Conservation (phyloP, 495 filamentous ascomycete species). For the Penicillium pancosmium region DNA sequence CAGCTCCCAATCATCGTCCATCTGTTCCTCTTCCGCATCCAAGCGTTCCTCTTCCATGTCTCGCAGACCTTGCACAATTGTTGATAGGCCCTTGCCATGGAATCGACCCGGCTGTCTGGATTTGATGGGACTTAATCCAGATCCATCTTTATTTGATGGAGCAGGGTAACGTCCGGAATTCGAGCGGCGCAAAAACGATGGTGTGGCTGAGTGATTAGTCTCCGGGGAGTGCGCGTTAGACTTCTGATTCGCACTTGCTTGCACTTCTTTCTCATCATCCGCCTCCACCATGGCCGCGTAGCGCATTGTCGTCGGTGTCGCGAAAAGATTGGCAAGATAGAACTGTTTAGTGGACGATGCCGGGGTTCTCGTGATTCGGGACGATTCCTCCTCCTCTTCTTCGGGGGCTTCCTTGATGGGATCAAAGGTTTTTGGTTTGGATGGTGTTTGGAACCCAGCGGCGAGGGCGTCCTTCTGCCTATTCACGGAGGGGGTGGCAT, state of each 20-base stretch:
- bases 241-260: constrained; percentile 27
- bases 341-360: constrained; percentile 62
- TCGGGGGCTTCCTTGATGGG: constrained; percentile 37
- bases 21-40: constrained; percentile 74
- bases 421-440: constrained; percentile 34
- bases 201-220: constrained; percentile 54
- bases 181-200: constrained; percentile 71
- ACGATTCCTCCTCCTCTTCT: constrained; percentile 35
- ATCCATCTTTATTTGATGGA: constrained; percentile 12
- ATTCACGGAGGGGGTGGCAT: constrained; percentile 43
- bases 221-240: constrained; percentile 15
- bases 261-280: constrained; percentile 19
- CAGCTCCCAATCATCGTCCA: constrained; percentile 81
- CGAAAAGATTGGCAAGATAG: constrained; percentile 62
- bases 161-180: constrained; percentile 36
- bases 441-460: constrained; percentile 46
- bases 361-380: constrained; percentile 60
- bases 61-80: constrained; percentile 73
- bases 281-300: constrained; percentile 49
- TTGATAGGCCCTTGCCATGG: constrained; percentile 73
- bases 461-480: constrained; percentile 33
- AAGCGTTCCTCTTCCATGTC: constrained; percentile 78
- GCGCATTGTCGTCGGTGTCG: constrained; percentile 60
- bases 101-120: constrained; percentile 63
- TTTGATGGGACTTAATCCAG: constrained; percentile 49